Evolutionary conservation across 768 basidiomycete genomes (phyloP).

Genomic region (Termitomyces sp.): DNA sequence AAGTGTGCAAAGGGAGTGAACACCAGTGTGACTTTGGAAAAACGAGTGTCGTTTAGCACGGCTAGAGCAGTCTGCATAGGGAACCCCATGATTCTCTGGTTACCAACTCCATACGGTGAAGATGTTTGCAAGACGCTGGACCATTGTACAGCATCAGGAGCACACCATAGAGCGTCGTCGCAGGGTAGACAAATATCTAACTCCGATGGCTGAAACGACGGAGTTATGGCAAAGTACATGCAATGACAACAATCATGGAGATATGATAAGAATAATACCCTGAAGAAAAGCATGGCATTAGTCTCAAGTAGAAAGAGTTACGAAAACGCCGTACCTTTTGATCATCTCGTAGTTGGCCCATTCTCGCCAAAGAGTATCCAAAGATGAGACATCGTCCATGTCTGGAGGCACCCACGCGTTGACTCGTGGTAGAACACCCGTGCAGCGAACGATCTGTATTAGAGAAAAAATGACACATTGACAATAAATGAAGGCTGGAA

Average conservation of each 20-base stretch:
- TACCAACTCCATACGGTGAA: conserved; percentile 28
- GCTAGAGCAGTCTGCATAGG: conserved; percentile 35
- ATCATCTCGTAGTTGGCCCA: conserved; percentile 57
- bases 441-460: conserved; percentile 44
- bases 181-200: conserved; percentile 52
- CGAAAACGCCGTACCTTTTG: conserved; percentile 42
- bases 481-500: background rate
- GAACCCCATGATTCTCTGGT: conserved; percentile 32
- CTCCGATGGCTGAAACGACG: conserved; percentile 45
- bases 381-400: conserved; percentile 28
- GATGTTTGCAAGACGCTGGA: conserved; percentile 33
- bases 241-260: conserved; percentile 56
- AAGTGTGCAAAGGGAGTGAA: conserved; percentile 43
- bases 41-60: conserved; percentile 30
- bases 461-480: background rate
- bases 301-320: conserved; percentile 1
- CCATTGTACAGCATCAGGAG: conserved; percentile 48
- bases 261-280: conserved; percentile 47
- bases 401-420: conserved; percentile 43
- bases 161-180: conserved; percentile 54
- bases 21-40: conserved; percentile 25
- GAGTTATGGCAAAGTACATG: conserved; percentile 49
- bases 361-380: conserved; percentile 49
- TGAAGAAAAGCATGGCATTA: conserved; percentile 18
- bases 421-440: conserved; percentile 40